Percentiles rank a stretch among this genome's conserved stretches.
phyloP scores from a whole-genome alignment of 2,329 filamentous ascomycete genomes.

The Scolecobasidium constrictum region DNA sequence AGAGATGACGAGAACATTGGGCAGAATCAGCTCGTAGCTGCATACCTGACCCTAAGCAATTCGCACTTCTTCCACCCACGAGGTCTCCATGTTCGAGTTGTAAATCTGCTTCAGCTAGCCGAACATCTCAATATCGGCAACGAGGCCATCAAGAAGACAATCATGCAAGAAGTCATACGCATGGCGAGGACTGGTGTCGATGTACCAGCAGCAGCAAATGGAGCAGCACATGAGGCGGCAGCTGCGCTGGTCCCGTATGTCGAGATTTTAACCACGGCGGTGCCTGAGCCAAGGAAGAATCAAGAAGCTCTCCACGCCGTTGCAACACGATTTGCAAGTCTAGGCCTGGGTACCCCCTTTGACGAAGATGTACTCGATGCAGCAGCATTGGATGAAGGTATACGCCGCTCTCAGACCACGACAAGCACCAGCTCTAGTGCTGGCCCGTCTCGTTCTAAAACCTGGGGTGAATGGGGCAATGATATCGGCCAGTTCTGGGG shows the following conservation, averaged over 20 bases:
- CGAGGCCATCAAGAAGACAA: not conserved
- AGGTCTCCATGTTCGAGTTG: constrained; percentile 5
- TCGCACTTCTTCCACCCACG: constrained; percentile 9
- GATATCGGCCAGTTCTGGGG: constrained; percentile 5
- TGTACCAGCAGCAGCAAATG: constrained; percentile 4
- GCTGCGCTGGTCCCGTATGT: constrained; percentile 8
- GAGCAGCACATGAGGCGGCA: constrained; percentile 7
- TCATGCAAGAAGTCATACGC: constrained; percentile 5
- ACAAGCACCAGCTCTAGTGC: not conserved
- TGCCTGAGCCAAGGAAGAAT: constrained; percentile 6
- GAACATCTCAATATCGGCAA: constrained; percentile 8
- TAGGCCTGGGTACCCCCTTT: too few relatives aligned
- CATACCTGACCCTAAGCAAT: constrained; percentile 8
- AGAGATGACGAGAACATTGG: constrained; percentile 3
- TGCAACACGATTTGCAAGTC: constrained; percentile 1
- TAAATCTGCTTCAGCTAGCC: constrained; percentile 5
- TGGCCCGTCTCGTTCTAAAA: not conserved
- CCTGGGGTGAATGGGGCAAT: constrained; percentile 7
- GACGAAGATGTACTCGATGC: too few relatives aligned
- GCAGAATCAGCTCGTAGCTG: constrained; percentile 3
- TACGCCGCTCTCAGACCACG: not conserved
- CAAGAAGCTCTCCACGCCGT: constrained; percentile 2
- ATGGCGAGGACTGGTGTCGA: constrained; percentile 4
- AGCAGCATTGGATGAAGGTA: not conserved
- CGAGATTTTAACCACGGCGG: constrained; percentile 5